Conservation (phyloP, 441 rosid species). For the Brassica hybrid region DNA sequence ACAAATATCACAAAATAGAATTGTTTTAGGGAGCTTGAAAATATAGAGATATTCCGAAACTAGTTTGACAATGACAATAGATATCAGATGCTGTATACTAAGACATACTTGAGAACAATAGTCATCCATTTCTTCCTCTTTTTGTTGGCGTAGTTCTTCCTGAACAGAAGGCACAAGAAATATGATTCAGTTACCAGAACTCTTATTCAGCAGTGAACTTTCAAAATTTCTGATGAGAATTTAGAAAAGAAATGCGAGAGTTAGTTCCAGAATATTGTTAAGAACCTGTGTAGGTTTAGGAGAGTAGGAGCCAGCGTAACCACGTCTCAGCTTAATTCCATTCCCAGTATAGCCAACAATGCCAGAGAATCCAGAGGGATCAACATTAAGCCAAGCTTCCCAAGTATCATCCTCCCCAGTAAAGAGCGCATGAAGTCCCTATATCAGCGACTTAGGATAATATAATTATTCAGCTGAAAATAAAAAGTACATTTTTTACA, state of each 20-base stretch:
- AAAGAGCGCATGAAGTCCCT: constrained; percentile 97
- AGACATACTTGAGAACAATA: constrained; percentile 90
- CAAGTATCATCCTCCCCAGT: constrained; percentile 96
- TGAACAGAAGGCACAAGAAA: constrained; percentile 40
- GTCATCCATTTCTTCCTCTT: constrained; percentile 98
- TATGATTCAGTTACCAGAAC: not conserved
- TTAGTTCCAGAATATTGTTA: no score
- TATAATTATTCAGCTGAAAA: not conserved
- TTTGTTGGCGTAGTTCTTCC: constrained; percentile 92
- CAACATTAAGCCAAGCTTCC: constrained; percentile 97
- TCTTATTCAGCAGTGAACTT: no score
- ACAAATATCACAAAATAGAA: constrained; percentile 31
- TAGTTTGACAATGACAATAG: not conserved
- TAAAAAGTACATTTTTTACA: no score
- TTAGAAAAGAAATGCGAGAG: not conserved
- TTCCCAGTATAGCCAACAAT: constrained; percentile 67
- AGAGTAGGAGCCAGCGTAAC: constrained; percentile 73
- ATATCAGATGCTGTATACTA: constrained; percentile 5
- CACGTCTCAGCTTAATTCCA: constrained; percentile 92
- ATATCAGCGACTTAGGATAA: constrained; percentile 33
- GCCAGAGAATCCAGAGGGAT: constrained; percentile 83
- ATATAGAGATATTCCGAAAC: not conserved
- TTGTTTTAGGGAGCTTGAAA: constrained; percentile 3
- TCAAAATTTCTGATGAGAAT: no score
- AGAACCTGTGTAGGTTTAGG: constrained; percentile 53